phyloP scores from a whole-genome alignment of 2,329 filamentous ascomycete genomes.

The Talaromyces marneffei region DNA sequence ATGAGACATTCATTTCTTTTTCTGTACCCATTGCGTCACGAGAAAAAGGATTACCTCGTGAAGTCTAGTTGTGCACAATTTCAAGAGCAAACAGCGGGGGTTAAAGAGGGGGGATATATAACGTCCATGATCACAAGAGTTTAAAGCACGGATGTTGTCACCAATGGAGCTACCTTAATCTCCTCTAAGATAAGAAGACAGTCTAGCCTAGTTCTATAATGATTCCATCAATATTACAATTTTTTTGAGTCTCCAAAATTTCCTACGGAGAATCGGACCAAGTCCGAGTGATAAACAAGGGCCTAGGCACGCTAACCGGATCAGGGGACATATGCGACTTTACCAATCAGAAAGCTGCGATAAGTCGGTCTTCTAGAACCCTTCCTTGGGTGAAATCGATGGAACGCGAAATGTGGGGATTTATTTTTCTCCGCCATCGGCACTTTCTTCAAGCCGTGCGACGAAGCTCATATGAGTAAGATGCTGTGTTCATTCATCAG shows the following conservation, averaged over 20 bases:
- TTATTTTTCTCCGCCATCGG: neutral
- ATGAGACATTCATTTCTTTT: neutral
- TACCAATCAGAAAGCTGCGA: neutral
- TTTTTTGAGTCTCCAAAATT: neutral
- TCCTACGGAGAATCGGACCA: neutral
- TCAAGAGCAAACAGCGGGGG: neutral
- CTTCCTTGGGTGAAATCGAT: neutral
- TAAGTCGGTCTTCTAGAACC: neutral
- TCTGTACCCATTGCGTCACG: neutral
- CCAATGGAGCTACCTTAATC: neutral
- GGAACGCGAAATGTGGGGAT: neutral
- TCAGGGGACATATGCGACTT: neutral
- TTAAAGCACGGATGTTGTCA: neutral
- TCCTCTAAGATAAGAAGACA: neutral
- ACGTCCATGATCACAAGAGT: neutral
- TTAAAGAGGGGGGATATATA: neutral
- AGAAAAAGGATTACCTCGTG: neutral
- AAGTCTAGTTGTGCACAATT: neutral
- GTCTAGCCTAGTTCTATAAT: neutral
- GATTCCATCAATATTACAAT: neutral
- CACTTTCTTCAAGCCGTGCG: neutral
- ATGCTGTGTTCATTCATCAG: neutral
- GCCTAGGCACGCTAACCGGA: neutral
- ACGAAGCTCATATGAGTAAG: neutral
- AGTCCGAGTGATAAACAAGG: neutral